Conservation (phyloP, 2,329 filamentous ascomycete genomes). For the Talaromyces atroroseus region DNA sequence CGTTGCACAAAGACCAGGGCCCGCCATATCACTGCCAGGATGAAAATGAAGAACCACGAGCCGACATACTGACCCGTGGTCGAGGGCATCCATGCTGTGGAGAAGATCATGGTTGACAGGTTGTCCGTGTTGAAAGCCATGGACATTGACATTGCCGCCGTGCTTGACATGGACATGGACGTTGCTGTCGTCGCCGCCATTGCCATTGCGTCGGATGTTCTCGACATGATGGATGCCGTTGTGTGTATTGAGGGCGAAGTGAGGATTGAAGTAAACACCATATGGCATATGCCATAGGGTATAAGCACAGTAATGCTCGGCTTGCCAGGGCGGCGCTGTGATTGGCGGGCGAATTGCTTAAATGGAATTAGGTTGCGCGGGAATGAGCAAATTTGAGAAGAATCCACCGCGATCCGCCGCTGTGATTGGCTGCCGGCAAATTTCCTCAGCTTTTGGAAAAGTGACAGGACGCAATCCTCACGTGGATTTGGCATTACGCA, state of each 20-base stretch:
- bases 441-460: not conserved
- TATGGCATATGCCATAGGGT: not conserved
- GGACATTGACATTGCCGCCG: not conserved
- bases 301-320: no score
- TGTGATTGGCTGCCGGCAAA: not conserved
- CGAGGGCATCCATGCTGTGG: not conserved
- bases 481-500: no score
- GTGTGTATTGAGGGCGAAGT: not conserved
- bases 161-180: not conserved
- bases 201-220: not conserved
- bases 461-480: not conserved
- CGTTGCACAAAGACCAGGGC: not conserved
- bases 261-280: not conserved
- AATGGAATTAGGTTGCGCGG: not conserved
- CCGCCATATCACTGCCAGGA: not conserved
- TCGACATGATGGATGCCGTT: not conserved
- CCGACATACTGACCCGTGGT: conserved; percentile 1
- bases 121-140: conserved; percentile 1
- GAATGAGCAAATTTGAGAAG: not conserved
- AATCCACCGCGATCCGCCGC: not conserved
- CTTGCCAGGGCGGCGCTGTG: not conserved
- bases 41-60: not conserved
- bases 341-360: not conserved
- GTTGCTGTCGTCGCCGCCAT: not conserved
- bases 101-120: not conserved